phyloP scores from a whole-genome alignment of 495 filamentous ascomycete genomes.

The Talaromyces adpressus region DNA sequence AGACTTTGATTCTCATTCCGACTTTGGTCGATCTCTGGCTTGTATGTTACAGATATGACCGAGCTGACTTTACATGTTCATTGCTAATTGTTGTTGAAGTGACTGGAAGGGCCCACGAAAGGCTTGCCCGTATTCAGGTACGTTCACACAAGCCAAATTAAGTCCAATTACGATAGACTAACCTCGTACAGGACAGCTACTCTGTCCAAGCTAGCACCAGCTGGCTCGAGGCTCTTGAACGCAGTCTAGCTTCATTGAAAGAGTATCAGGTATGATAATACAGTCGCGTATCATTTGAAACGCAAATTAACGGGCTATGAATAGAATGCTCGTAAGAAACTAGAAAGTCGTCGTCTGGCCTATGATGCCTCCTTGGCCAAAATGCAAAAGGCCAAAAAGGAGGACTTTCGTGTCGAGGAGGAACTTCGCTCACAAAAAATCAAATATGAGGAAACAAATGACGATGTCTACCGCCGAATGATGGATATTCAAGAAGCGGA shows the following conservation, averaged over 20 bases:
- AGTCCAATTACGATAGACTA: background rate
- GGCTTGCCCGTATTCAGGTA: slow-evolving; percentile 69
- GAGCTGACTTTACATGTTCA: background rate
- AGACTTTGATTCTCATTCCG: slow-evolving; percentile 85
- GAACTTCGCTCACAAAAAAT: slow-evolving; percentile 86
- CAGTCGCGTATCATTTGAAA: background rate
- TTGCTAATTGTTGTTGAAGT: slow-evolving; percentile 30
- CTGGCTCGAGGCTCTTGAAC: slow-evolving; percentile 89
- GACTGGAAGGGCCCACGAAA: slow-evolving; percentile 81
- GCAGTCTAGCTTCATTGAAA: slow-evolving; percentile 91
- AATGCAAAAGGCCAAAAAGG: slow-evolving; percentile 88
- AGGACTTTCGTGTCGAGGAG: slow-evolving; percentile 90
- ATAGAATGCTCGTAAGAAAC: slow-evolving; percentile 84
- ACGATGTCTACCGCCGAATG: slow-evolving; percentile 91
- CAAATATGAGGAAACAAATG: slow-evolving; percentile 93
- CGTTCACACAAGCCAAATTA: background rate
- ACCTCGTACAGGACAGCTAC: slow-evolving; percentile 54
- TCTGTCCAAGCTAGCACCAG: slow-evolving; percentile 71
- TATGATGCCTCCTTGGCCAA: slow-evolving; percentile 89
- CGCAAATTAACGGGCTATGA: slow-evolving; percentile 8
- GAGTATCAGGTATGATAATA: slow-evolving; percentile 72
- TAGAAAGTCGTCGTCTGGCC: slow-evolving; percentile 81
- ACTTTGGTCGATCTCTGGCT: slow-evolving; percentile 85
- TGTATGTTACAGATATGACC: slow-evolving; percentile 41
- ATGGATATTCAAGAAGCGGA: slow-evolving; percentile 94